Base-by-base conservation (phyloP, 164 flowering plant genomes). In the Magnolia sinica region DNA sequence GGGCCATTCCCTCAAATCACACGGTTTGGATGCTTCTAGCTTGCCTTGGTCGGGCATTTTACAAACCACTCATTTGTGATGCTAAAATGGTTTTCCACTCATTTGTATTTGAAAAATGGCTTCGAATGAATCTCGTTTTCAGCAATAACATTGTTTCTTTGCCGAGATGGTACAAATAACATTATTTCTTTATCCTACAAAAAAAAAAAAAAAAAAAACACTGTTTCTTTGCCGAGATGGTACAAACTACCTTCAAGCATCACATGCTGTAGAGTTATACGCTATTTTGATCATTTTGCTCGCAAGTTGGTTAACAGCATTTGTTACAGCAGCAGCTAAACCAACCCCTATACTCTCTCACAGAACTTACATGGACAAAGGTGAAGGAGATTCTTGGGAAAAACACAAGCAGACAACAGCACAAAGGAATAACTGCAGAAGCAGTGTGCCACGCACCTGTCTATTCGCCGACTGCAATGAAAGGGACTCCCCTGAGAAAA, bases 401-500 rank as follows among this genome's bases (percentile, higher is more conserved):
- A 64, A 64, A 64, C 20, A 64, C 4, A 18, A 8, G 9, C 20
- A n/a, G 24, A 64, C 27, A 18, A 22, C 68, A 18, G 45, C 45
- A 64, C 22, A 22, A 64, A 18, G 9, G 23, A 20, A 5, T 22
- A 19, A n/a, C 68, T 22, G 7, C 9, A 72, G 61, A 72, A 23
- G 45, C 45, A 72, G 19, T 14, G 59, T 51, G 14, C 61, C 19
- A 19, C 45, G 29, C 27, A 22, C 27, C 78, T 49, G 24, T 50
- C 55, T 65, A 76, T 75, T 78, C 83, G 1, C n/a, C 76, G 10
- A 78, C 73, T 7, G 52, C 71, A 72, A 78, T 18, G 65, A 81
- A 81, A 49, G 81, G 79, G 55, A 78, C 0, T 61, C 81, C 81
- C 83, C 83, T 81, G 81, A 59, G 23, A 49, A 78, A 27, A 24